Conservation (phyloP, 2,329 filamentous ascomycete species). For the Aureobasidium melanogenum region DNA sequence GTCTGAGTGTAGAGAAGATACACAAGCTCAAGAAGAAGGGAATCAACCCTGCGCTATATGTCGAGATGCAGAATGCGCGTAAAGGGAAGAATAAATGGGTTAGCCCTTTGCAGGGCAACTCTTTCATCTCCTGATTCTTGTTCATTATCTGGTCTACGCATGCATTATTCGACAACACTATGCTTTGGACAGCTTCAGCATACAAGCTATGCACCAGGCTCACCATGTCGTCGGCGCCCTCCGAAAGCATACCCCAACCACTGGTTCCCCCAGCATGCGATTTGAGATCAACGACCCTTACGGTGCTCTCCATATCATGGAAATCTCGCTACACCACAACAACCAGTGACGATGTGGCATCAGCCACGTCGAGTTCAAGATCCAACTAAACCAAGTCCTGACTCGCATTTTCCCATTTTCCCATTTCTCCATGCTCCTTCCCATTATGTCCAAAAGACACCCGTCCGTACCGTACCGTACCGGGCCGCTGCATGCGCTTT, state of each 20-base stretch:
- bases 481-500: too few relatives aligned
- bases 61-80: constrained; percentile 39
- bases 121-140: constrained; percentile 76
- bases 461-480: background rate
- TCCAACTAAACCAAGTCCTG: background rate
- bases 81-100: constrained; percentile 24
- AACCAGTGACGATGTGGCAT: background rate
- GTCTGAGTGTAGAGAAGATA: constrained; percentile 32
- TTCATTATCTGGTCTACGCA: background rate
- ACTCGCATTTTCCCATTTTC: too few relatives aligned
- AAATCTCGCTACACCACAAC: background rate
- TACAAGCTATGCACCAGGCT: too few relatives aligned
- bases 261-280: background rate
- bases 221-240: background rate
- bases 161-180: background rate
- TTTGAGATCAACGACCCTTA: background rate
- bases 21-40: constrained; percentile 39
- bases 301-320: background rate
- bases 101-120: constrained; percentile 51
- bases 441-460: background rate
- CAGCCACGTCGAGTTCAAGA: background rate
- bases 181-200: background rate
- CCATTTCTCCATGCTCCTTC: too few relatives aligned
- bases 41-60: constrained; percentile 37
- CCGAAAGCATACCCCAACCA: background rate